Percentiles rank a stretch among this genome's conserved stretches.
Conservation (phyloP, 2,329 filamentous ascomycete species). For the Aspergillus sp. region DNA sequence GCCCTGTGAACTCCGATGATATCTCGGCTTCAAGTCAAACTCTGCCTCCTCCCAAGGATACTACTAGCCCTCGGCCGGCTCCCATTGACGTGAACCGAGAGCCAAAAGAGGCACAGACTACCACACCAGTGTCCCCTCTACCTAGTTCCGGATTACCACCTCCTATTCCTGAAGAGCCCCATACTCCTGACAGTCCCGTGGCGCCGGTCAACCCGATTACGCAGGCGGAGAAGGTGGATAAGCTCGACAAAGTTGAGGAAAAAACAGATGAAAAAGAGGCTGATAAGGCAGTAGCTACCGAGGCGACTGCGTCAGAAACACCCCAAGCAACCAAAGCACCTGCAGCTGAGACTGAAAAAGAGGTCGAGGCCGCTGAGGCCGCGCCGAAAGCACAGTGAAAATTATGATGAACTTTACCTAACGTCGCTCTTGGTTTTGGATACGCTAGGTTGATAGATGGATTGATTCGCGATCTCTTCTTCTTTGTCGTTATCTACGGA, state of each 20-base stretch:
- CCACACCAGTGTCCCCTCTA: conserved; percentile 30
- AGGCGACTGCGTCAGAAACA: background rate
- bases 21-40: conserved; percentile 33
- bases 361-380: background rate
- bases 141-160: conserved; percentile 31
- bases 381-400: background rate
- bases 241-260: too few species aligned
- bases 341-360: background rate
- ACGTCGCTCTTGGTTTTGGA: background rate
- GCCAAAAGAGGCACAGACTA: conserved; percentile 21
- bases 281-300: background rate
- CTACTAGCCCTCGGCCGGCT: conserved; percentile 20
- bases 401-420: background rate
- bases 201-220: background rate
- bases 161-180: conserved; percentile 35
- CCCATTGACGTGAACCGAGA: conserved; percentile 26
- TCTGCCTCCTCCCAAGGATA: conserved; percentile 28
- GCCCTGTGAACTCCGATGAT: conserved; percentile 45
- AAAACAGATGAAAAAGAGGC: background rate
- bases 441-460: conserved; percentile 5
- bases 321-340: background rate
- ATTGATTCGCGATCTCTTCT: conserved; percentile 1
- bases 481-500: conserved; percentile 4
- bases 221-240: background rate
- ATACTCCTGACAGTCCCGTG: conserved; percentile 26